Conservation (phyloP, 495 filamentous ascomycete genomes). For the Penicillium salamii region DNA sequence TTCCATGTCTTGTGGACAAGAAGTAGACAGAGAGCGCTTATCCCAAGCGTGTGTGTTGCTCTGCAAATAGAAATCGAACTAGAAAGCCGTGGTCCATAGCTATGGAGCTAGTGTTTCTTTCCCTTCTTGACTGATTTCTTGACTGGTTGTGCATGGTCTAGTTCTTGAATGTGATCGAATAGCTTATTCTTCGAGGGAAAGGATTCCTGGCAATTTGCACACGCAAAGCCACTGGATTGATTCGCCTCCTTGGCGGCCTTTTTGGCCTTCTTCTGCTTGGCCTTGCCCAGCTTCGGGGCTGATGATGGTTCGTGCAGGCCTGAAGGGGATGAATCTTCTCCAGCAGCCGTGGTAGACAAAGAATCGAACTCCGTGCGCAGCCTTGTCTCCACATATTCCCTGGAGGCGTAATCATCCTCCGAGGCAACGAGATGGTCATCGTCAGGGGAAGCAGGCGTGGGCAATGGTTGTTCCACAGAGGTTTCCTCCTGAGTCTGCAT, state of each 20-base stretch:
- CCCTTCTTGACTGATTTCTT: conserved; percentile 29
- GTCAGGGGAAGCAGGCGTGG: neutral
- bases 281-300: conserved; percentile 69
- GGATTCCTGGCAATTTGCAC: conserved; percentile 54
- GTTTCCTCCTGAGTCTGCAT: neutral
- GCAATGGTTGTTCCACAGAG: neutral
- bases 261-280: conserved; percentile 83
- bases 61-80: neutral
- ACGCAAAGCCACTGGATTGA: conserved; percentile 45
- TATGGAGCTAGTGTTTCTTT: conserved; percentile 10
- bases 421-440: neutral
- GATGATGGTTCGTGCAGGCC: conserved; percentile 18
- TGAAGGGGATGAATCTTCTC: conserved; percentile 22
- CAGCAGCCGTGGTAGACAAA: neutral
- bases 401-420: conserved; percentile 44
- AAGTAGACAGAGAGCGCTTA: neutral
- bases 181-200: conserved; percentile 70
- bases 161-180: conserved; percentile 69
- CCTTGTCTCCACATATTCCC: conserved; percentile 41
- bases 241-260: conserved; percentile 62
- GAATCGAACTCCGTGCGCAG: conserved; percentile 12
- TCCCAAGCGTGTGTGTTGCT: neutral
- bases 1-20: neutral
- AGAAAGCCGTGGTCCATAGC: neutral
- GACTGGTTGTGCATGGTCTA: conserved; percentile 54